These are phyloP conservation scores for Trametes coccinea DNA, from an alignment of 768 basidiomycete genomes.

Conservation along the genomic window DNA sequence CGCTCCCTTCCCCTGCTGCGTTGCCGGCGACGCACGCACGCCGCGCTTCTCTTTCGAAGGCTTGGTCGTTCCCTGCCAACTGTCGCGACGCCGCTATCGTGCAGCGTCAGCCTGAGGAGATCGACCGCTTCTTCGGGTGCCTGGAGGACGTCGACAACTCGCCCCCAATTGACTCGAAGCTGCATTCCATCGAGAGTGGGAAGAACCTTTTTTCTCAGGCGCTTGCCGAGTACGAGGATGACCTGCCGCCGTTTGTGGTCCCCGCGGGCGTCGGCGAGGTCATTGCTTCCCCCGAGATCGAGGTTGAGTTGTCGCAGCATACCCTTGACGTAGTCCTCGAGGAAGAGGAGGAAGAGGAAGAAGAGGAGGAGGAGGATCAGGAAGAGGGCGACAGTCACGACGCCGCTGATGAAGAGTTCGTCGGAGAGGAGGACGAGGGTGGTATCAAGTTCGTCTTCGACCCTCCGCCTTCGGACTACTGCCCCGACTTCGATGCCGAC, in stretches of 20 bases:
- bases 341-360: conserved; percentile 49
- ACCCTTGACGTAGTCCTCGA: conserved; percentile 44
- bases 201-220: conserved; percentile 61
- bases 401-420: conserved; percentile 48
- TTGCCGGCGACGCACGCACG: conserved; percentile 31
- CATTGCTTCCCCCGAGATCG: conserved; percentile 32
- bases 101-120: conserved; percentile 43
- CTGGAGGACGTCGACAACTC: conserved; percentile 52
- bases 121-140: conserved; percentile 80
- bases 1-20: conserved; percentile 28
- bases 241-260: conserved; percentile 49
- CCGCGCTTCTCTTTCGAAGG: conserved; percentile 55
- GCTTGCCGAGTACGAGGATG: conserved; percentile 48
- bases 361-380: conserved; percentile 24
- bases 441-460: conserved; percentile 78
- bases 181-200: conserved; percentile 51
- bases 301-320: conserved; percentile 36
- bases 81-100: conserved; percentile 14
- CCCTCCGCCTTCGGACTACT: conserved; percentile 44
- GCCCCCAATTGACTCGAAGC: conserved; percentile 42
- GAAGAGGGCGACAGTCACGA: conserved; percentile 24
- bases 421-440: conserved; percentile 57
- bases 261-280: conserved; percentile 46
- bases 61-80: conserved; percentile 58
- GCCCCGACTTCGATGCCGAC: conserved; percentile 25